Evolutionary conservation across 306 rosid species (phyloP).

Genomic region (Cyclanthera cordifolia): DNA sequence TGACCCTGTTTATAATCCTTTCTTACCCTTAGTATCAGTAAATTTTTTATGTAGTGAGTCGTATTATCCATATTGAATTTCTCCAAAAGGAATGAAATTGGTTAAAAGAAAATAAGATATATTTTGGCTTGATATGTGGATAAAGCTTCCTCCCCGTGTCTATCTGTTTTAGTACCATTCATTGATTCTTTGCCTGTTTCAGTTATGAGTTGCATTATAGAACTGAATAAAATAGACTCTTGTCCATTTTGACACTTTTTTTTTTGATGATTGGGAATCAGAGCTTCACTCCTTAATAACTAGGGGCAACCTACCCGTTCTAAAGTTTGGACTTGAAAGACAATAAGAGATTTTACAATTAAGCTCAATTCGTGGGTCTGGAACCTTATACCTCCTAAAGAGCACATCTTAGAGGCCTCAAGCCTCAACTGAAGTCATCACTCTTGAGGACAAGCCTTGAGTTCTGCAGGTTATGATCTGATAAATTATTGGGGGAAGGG

Average conservation of each 20-base stretch:
- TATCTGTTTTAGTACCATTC: neutral
- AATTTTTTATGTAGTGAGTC: neutral
- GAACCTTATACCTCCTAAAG: no score
- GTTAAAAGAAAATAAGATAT: slow-evolving; percentile 12
- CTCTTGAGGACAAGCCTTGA: no score
- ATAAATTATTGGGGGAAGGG: neutral
- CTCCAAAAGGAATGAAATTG: no score
- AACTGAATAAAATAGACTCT: neutral
- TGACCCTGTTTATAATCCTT: slow-evolving; percentile 18
- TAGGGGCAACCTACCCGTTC: no score
- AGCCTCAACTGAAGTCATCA: no score
- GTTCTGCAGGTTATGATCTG: neutral
- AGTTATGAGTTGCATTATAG: slow-evolving; percentile 4
- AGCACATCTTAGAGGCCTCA: no score
- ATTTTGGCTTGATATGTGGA: neutral
- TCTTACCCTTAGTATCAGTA: neutral
- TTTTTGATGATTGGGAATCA: no score
- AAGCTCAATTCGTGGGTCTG: no score
- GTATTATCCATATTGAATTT: neutral
- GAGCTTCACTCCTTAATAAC: no score
- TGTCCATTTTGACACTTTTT: neutral
- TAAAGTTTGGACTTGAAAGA: no score
- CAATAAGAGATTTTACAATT: no score
- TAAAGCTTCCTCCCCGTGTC: neutral
- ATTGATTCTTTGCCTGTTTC: neutral